Conservation (phyloP, 495 filamentous ascomycete species). For the Xanthoparmelia taractica region DNA sequence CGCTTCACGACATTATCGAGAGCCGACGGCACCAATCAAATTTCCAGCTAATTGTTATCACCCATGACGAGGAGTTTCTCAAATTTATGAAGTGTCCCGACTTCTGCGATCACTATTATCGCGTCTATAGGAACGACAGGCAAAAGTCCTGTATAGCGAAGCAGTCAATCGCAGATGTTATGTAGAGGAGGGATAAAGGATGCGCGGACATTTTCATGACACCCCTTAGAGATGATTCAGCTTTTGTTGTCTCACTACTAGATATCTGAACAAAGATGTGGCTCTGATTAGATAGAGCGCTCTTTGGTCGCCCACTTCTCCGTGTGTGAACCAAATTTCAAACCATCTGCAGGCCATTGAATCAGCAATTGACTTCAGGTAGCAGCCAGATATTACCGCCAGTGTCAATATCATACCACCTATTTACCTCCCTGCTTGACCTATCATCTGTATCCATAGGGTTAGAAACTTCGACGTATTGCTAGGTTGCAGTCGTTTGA, state of each 20-base stretch:
- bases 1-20: constrained; percentile 81
- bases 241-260: background rate
- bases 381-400: too few relatives aligned
- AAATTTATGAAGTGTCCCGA: constrained; percentile 89
- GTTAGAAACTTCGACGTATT: too few relatives aligned
- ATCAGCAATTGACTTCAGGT: too few relatives aligned
- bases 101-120: constrained; percentile 85
- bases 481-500: too few relatives aligned
- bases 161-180: constrained; percentile 56
- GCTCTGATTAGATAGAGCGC: background rate
- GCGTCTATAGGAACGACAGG: constrained; percentile 71
- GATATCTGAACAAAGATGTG: background rate
- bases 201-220: background rate
- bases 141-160: constrained; percentile 81
- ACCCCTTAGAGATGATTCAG: too few relatives aligned
- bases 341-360: too few relatives aligned
- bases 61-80: constrained; percentile 96
- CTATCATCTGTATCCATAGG: too few relatives aligned
- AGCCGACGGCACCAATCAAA: constrained; percentile 77
- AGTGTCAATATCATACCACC: too few relatives aligned
- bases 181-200: constrained; percentile 11
- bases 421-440: too few relatives aligned
- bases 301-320: background rate
- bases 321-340: too few relatives aligned
- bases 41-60: constrained; percentile 97